Base-by-base conservation (phyloP, 345 rosid species). In the Populus euphratica region DNA sequence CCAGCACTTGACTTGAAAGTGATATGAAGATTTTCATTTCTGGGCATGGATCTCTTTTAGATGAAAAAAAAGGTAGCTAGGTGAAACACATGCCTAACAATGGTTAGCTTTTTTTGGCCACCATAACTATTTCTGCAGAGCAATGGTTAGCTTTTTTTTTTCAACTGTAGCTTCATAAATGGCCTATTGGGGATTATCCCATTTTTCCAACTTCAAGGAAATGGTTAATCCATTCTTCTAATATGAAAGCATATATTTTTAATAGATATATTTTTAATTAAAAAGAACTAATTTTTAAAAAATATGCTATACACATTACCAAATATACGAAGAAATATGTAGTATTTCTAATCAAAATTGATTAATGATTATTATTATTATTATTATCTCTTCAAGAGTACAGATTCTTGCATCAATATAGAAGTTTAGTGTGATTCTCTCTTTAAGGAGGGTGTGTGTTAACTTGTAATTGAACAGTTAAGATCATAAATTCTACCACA, bases 1-100 rank as follows among this genome's bases (percentile, higher is more conserved):
- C 11, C 41, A 21, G 20, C 12, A 44, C 52, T 36, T 16, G 25
- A 63, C 38, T 56, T 68, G 77, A 73, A 17, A 66, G 21, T 29
- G 79, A 41, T 25, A 12, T 49, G 33, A 6, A 47, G 33, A 16
- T 8, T 78, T 74, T 84, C 79, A 70, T 56, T 78, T 70, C 36
- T 67, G 29, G 25, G 39, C 64, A 25, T 74, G 59, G 21, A 59
- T 68, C 74, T 56, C 54, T 70, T 77, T 43, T 33, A 70, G 21
- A 61, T n/a, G 1, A 38, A 27, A 18, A n/a, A 47, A 47, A 52
- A 18, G 2, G 59, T 20, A 20, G n/a, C 9, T 21, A 20, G n/a
- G 21, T 8, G 21, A 52, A 52, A 7, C 6, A 47, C 52, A 52
- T 52, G 61, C 29, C 11, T 2, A 8, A 8, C 27, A 8, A n/a